These are phyloP conservation scores for Halophytophthora polymorphica DNA, from an alignment of 352 stramenopile genomes.

Conservation along the genomic window DNA sequence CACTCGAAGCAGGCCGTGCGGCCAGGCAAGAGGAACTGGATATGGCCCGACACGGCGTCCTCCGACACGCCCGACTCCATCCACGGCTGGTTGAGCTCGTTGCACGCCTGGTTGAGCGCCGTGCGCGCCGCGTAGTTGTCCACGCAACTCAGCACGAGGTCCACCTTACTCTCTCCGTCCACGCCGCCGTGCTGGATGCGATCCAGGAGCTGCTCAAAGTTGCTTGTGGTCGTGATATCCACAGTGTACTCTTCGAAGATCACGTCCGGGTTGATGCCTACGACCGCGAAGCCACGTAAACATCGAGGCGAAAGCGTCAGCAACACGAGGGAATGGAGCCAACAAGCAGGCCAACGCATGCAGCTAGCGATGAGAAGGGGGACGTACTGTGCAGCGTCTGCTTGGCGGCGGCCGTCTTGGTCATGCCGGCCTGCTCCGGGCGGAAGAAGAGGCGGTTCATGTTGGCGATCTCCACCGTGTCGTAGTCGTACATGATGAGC, in stretches of 20 bases:
- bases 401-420: conserved; percentile 85
- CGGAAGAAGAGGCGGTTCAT: conserved; percentile 92
- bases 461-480: conserved; percentile 88
- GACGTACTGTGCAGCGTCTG: conserved; percentile 80
- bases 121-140: conserved; percentile 89
- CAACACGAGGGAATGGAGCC: not conserved
- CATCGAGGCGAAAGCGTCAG: conserved; percentile 1
- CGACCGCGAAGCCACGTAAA: not conserved
- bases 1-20: conserved; percentile 89
- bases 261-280: conserved; percentile 88
- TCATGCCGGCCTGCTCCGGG: conserved; percentile 81
- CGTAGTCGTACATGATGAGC: conserved; percentile 90
- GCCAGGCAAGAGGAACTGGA: conserved; percentile 83
- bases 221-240: conserved; percentile 83
- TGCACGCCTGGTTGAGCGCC: conserved; percentile 86
- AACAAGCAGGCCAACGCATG: not conserved
- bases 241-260: conserved; percentile 85
- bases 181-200: conserved; percentile 69
- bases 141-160: conserved; percentile 87
- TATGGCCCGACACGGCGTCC: conserved; percentile 87
- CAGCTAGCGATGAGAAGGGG: not conserved
- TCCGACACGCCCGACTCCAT: conserved; percentile 92
- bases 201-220: conserved; percentile 84
- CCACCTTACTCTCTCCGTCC: conserved; percentile 50
- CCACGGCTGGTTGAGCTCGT: conserved; percentile 83